Evolutionary conservation across 345 rosid genomes (phyloP).

Genomic region (Camelina neglecta): DNA sequence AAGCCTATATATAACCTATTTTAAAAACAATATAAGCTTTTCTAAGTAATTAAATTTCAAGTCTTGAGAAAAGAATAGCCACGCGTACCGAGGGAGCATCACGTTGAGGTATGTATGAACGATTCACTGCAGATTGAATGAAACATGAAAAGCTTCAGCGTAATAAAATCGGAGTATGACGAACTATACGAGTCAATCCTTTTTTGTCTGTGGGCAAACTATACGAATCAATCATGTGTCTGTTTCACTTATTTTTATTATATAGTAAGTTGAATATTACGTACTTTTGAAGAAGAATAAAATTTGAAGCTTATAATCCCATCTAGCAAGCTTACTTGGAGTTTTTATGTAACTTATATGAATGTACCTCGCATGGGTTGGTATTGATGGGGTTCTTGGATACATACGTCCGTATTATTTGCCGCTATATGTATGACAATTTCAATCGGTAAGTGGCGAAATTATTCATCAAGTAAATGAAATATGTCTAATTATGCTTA

Average conservation of each 20-base stretch:
- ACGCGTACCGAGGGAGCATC: slow-evolving; percentile 28
- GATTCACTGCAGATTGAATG: slow-evolving; percentile 20
- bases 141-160: slow-evolving; percentile 2
- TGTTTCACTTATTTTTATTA: not conserved
- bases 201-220: not conserved
- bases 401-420: not conserved
- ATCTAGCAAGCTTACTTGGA: not conserved
- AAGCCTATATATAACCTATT: not conserved
- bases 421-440: not conserved
- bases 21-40: not conserved
- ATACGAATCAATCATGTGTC: not conserved
- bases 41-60: not conserved
- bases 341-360: not conserved
- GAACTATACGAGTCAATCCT: no score
- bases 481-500: not conserved
- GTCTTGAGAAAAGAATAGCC: not conserved
- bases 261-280: not conserved
- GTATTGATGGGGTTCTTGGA: slow-evolving; percentile 14
- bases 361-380: slow-evolving; percentile 21
- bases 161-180: not conserved
- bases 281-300: not conserved
- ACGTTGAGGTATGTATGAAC: slow-evolving; percentile 35
- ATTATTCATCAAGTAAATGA: not conserved
- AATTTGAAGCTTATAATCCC: not conserved
- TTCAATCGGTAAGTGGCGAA: not conserved